These are phyloP conservation scores for Akanthomyces muscarius DNA, from an alignment of 2,329 filamentous ascomycete species.

Conservation along the genomic window DNA sequence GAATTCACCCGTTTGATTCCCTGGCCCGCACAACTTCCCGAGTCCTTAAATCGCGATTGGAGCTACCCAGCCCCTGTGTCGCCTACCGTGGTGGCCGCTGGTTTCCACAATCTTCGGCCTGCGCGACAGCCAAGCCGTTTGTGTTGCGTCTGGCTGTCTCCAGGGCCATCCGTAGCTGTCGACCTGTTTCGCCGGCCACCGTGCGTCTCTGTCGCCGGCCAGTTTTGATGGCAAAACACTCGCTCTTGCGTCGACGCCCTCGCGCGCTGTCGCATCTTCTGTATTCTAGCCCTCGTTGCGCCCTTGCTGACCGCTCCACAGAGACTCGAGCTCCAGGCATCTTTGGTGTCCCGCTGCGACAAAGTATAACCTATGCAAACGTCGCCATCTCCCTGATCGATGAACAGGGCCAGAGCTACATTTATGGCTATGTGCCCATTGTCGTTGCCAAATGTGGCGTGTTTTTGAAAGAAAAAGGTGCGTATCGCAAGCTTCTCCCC, in stretches of 20 bases:
- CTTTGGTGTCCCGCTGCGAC: conserved; percentile 87
- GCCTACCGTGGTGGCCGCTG: neutral
- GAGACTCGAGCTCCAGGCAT: conserved; percentile 65
- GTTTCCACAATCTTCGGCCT: neutral
- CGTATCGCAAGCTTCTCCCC: conserved; percentile 29
- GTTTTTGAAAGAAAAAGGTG: conserved; percentile 96
- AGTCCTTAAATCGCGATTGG: neutral
- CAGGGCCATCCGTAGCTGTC: neutral
- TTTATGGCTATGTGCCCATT: conserved; percentile 97
- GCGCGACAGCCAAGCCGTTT: neutral
- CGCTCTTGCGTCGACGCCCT: neutral
- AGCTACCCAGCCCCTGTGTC: neutral
- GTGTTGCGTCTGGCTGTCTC: neutral
- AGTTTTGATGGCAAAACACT: neutral
- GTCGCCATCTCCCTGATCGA: conserved; percentile 96
- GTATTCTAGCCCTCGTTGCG: neutral
- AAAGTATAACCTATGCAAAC: conserved; percentile 96
- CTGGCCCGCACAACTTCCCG: neutral
- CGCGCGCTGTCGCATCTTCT: neutral
- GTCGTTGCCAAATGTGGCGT: conserved; percentile 98
- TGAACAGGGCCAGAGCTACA: conserved; percentile 88
- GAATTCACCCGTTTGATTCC: neutral
- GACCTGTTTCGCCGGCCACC: neutral
- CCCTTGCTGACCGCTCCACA: conserved; percentile 25
- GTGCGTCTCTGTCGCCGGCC: neutral